Evolutionary conservation across 139 green algal species (phyloP), one percentile per base, ranked within the genome.

Genomic region (Chlorokybus atmophyticus): DNA sequence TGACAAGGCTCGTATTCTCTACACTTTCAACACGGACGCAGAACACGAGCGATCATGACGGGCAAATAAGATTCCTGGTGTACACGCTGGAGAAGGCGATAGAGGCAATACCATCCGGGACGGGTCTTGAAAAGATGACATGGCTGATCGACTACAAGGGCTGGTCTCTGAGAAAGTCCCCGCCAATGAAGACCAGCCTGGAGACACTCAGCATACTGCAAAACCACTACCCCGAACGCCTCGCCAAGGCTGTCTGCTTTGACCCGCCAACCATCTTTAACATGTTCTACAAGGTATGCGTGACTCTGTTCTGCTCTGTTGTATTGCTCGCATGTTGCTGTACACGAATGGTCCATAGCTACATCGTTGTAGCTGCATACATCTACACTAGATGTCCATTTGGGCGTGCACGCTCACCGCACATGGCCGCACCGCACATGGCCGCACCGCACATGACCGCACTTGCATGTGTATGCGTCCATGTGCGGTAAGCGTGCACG

Each of bases 201-300:
- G 73, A 82, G 64, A 76, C 68, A 31, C 59, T 82, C 0, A 59
- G 42, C 58, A 80, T 82, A 29, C 65, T 82, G 24, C 74, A 82
- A 56, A 63, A 80, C 44, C 66, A 80, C 50, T 82, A 75, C 60
- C 71, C 70, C 21, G 74, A 82, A 47, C 52, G 72, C 8, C 67
- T 81, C 1, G 65, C 31, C 8, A 19, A 63, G 23, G 74, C 74
- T 3, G 25, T 81, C 27, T 39, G 57, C 0, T 79, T 69, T 50
- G 47, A 81, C 30, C 71, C 74, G 7, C 74, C 74, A 6, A 47
- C n/a, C 6, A 57, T 81, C 29, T 81, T 81, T 52, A n/a, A 47
- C 28, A 48, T 64, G 26, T 78, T 81, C 47, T 81, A 71, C 71
- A 67, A 52, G 42, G 63, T 71, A 47, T 10, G 59, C 24, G 14